These are phyloP conservation scores for Sporobolomyces phaffii DNA, from an alignment of 768 basidiomycete species.

Conservation along the genomic window DNA sequence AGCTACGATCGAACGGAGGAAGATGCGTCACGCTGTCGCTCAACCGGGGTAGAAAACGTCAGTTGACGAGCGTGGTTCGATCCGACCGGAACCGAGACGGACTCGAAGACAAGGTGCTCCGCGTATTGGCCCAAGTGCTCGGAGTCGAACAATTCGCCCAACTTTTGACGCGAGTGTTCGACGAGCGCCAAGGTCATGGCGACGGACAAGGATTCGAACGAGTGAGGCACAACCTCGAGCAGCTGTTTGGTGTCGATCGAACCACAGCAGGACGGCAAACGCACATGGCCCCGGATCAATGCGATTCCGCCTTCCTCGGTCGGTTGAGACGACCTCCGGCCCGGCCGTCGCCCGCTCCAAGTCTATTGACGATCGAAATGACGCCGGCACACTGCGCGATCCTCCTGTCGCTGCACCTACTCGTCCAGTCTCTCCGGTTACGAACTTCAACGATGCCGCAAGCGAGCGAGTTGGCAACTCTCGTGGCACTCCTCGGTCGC, in stretches of 20 bases:
- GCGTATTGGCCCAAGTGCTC: too few species aligned
- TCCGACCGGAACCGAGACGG: too few species aligned
- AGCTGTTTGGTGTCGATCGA: conserved; percentile 33
- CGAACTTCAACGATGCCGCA: conserved; percentile 10
- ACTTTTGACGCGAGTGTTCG: neutral
- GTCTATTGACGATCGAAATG: neutral
- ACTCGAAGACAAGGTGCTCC: too few species aligned
- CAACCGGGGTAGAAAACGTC: too few species aligned
- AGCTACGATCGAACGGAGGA: neutral
- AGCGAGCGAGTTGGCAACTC: conserved; percentile 16
- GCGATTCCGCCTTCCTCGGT: neutral
- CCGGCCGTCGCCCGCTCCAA: neutral
- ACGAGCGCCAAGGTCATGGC: too few species aligned
- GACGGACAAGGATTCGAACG: too few species aligned
- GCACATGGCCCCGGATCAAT: too few species aligned
- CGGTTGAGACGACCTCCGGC: neutral
- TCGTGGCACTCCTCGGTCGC: conserved; percentile 36
- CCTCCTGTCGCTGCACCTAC: conserved; percentile 68
- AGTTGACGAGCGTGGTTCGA: too few species aligned
- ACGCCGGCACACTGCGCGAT: conserved; percentile 46
- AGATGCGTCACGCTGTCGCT: too few species aligned
- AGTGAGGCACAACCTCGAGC: conserved; percentile 53
- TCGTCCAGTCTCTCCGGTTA: conserved; percentile 55
- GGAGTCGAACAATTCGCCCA: neutral
- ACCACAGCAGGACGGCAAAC: neutral